Evolutionary conservation across 139 green algal genomes (phyloP).

Genomic region (Haematococcus lacustris): DNA sequence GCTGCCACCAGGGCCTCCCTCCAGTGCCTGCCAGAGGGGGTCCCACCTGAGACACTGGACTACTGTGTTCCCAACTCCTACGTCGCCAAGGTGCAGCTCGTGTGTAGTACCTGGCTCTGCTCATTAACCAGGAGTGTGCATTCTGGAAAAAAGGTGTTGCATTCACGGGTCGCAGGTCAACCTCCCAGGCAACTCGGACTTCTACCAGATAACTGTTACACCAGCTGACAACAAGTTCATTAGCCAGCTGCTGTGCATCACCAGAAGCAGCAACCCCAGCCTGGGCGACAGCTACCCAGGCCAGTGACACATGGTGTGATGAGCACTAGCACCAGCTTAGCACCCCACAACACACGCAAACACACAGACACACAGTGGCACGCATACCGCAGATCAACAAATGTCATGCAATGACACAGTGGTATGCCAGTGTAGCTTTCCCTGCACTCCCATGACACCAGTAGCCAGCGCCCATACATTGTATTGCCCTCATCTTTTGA

Average conservation of each 20-base stretch:
- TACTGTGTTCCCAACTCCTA: slow-evolving; percentile 25
- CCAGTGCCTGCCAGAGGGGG: slow-evolving; percentile 25
- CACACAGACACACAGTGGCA: too few species aligned
- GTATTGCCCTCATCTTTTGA: too few species aligned
- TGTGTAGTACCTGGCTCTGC: too few species aligned
- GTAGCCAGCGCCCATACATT: too few species aligned
- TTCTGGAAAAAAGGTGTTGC: too few species aligned
- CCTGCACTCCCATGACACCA: too few species aligned
- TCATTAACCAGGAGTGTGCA: too few species aligned
- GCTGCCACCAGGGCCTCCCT: slow-evolving; percentile 7
- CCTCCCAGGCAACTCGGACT: slow-evolving; percentile 31
- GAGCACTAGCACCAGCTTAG: not conserved
- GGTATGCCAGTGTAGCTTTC: too few species aligned
- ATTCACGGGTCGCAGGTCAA: too few species aligned
- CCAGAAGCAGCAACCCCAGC: slow-evolving; percentile 32
- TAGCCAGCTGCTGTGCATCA: slow-evolving; percentile 43
- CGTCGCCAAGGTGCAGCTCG: slow-evolving; percentile 19
- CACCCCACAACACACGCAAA: too few species aligned
- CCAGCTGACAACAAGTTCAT: slow-evolving; percentile 28
- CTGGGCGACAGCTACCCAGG: slow-evolving; percentile 34
- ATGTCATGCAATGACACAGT: too few species aligned
- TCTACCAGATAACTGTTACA: slow-evolving; percentile 16
- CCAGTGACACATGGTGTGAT: not conserved
- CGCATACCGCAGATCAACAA: too few species aligned
- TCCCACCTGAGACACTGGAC: slow-evolving; percentile 22